Conservation (phyloP, 805 yeast species). For the Cyberlindnera amylophila region DNA sequence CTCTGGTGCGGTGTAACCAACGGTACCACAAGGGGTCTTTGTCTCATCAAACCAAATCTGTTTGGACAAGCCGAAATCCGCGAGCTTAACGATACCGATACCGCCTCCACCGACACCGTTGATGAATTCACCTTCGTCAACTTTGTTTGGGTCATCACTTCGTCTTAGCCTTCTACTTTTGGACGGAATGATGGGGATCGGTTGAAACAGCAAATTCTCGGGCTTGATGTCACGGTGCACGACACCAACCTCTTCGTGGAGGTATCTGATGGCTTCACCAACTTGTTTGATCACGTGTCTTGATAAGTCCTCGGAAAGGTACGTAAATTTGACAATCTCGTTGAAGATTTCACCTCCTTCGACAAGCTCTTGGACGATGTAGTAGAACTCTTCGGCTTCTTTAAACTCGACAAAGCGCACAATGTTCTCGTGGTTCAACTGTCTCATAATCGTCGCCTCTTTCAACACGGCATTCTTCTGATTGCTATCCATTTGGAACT, state of each 20-base stretch:
- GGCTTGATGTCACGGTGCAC: slow-evolving; percentile 86
- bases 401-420: slow-evolving; percentile 56
- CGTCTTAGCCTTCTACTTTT: slow-evolving; percentile 33
- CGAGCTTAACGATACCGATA: slow-evolving; percentile 83
- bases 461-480: slow-evolving; percentile 42
- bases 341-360: slow-evolving; percentile 75
- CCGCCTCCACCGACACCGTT: slow-evolving; percentile 90
- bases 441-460: slow-evolving; percentile 39
- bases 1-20: slow-evolving; percentile 98
- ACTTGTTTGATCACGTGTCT: slow-evolving; percentile 63
- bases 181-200: slow-evolving; percentile 49
- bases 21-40: slow-evolving; percentile 98
- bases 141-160: slow-evolving; percentile 65
- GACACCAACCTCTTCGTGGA: slow-evolving; percentile 71
- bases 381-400: slow-evolving; percentile 52
- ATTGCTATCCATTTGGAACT: slow-evolving; percentile 32
- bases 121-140: slow-evolving; percentile 82
- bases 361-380: slow-evolving; percentile 72
- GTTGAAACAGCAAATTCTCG: slow-evolving; percentile 65
- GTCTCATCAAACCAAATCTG: slow-evolving; percentile 76
- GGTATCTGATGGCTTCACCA: slow-evolving; percentile 58
- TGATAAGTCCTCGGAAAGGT: slow-evolving; percentile 60
- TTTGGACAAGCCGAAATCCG: slow-evolving; percentile 94
- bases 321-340: slow-evolving; percentile 62
- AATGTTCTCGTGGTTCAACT: slow-evolving; percentile 57